Evolutionary conservation across 371 early-diverging fungal species (phyloP).

Genomic region (Apophysomyces variabilis): DNA sequence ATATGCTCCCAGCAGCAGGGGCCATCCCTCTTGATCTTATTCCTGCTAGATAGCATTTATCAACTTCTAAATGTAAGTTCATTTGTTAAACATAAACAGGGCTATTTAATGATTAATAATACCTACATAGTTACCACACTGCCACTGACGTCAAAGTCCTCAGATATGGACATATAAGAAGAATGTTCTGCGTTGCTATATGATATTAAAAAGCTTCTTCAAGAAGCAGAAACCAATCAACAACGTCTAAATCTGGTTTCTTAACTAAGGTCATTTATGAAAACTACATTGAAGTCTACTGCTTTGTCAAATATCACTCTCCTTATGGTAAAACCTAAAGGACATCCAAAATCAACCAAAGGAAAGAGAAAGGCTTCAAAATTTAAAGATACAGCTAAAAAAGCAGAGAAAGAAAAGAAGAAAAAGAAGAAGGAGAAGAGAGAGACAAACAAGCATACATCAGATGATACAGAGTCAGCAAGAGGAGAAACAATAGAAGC

Average conservation of each 20-base stretch:
- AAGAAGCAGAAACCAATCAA: slow-evolving; percentile 2
- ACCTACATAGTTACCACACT: neutral
- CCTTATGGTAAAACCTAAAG: neutral
- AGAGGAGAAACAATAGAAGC: too few species aligned
- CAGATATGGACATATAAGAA: neutral
- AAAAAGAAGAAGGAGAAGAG: neutral
- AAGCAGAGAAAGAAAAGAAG: neutral
- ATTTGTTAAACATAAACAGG: neutral
- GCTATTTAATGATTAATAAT: neutral
- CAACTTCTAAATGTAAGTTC: neutral
- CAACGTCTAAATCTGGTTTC: neutral
- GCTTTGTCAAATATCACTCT: neutral
- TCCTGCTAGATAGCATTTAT: neutral
- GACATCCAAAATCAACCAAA: neutral
- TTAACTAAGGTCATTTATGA: neutral
- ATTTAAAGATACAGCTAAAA: neutral
- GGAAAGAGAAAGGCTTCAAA: neutral
- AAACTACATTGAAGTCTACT: neutral
- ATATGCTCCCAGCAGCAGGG: neutral
- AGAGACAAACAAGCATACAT: neutral
- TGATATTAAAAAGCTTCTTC: neutral
- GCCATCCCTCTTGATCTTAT: slow-evolving; percentile 1
- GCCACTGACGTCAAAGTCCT: neutral
- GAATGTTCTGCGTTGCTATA: neutral
- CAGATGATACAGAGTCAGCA: neutral